These are phyloP conservation scores for Pyricularia pennisetigena DNA, from an alignment of 2,329 filamentous ascomycete species.

Conservation along the genomic window DNA sequence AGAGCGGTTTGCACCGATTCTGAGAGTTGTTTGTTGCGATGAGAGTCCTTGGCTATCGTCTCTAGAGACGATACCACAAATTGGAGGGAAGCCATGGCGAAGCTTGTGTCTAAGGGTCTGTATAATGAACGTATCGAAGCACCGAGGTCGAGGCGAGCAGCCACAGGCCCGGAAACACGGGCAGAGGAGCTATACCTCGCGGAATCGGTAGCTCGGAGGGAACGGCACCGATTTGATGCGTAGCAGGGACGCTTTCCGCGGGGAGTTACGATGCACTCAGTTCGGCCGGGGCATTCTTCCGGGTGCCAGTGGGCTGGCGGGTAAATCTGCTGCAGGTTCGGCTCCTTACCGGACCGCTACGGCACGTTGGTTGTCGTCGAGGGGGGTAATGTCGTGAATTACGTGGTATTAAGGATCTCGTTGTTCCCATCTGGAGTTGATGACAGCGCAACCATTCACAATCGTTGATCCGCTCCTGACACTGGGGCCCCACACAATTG, in stretches of 20 bases:
- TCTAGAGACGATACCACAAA: conserved; percentile 93
- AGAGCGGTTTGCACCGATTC: conserved; percentile 76
- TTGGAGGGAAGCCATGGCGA: conserved; percentile 80
- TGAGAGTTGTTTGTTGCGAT: conserved; percentile 73
- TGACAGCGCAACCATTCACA: neutral
- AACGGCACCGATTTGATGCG: neutral
- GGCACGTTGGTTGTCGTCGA: neutral
- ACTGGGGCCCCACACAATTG: neutral
- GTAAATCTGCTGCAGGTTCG: neutral
- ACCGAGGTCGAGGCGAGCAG: neutral
- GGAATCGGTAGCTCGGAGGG: neutral
- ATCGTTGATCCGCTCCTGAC: neutral
- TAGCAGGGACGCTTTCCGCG: neutral
- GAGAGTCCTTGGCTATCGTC: conserved; percentile 86
- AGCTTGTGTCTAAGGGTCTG: neutral
- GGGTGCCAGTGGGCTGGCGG: neutral
- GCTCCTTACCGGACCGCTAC: neutral
- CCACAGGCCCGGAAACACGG: neutral
- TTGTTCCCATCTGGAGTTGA: neutral
- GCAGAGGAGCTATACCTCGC: neutral
- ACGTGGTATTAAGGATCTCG: neutral
- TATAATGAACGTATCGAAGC: neutral
- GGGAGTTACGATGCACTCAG: neutral
- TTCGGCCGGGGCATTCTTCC: conserved; percentile 1
- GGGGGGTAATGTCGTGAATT: neutral